Evolutionary conservation across 257 asterid genomes (phyloP), one percentile per base, ranked within the genome.

Genomic region (Salvia miltiorrhiza): DNA sequence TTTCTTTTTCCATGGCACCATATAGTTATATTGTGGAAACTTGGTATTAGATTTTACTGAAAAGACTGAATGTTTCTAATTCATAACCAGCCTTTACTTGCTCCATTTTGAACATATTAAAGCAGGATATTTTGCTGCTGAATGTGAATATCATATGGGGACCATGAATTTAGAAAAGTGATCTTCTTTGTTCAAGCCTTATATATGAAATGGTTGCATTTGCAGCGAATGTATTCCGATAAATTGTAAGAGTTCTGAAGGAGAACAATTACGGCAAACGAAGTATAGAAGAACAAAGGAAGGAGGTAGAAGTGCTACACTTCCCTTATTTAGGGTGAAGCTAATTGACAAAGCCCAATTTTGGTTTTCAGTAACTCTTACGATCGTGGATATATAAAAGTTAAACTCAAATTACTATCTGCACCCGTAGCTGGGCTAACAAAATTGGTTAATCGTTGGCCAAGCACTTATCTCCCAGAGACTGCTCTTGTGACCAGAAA

Each of bases 51-150:
- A 65, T 65, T 35, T 43, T 33, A 53, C 28, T 48, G 54, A 30
- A 43, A 72, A 52, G 56, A 62, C 61, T 47, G 13, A 35, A 58
- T 65, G 62, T n/a, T 73, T 47, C 54, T 64, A 23, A 43, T 43
- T 57, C 52, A 30, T 19, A 24, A 32, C 49, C 7, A 21, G 9
- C 43, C 41, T 32, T 44, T 55, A 64, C 67, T 21, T 57, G 52
- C n/a, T n/a, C n/a, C n/a, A n/a, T 63, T 55, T 23, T 19, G 56
- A 35, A 24, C 21, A 21, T 4, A 62, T 3, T 48, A 28, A 52
- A 32, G 14, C n/a, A 37, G 56, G 43, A 49, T 50, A 52, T 26
- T 71, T 59, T 62, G 57, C 28, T 43, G 16, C 59, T 44, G 58
- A 43, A 32, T 58, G 28, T 57, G 52, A 20, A 35, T 43, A 45